Base-by-base conservation (phyloP, 495 filamentous ascomycete species). In the Sordaria brevicollis region DNA sequence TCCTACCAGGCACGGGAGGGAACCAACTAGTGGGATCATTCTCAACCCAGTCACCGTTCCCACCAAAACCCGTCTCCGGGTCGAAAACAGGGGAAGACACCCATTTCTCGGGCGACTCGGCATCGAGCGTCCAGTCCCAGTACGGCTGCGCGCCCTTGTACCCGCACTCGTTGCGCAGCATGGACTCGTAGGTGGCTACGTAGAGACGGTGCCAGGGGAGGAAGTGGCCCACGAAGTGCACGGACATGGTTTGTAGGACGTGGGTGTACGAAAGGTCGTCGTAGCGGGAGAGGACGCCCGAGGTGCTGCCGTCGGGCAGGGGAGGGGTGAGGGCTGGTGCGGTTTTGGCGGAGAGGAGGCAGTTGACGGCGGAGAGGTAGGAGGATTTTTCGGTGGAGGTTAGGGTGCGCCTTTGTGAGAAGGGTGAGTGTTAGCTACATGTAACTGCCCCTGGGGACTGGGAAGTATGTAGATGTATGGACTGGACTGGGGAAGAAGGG, bases 41-140 rank as follows among this genome's bases (percentile, higher is more conserved):
- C 2, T 66, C 67, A 0, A 72, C 39, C 0, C 35, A 37, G n/a
- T 71, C 73, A 0, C 73, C 71, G 69, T 78, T 78, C 1, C 74
- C 79, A 5, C 77, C 77, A 5, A 78, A 80, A 0, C 77, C 79
- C 43, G 75, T 75, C 0, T 73, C 68, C 7, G 76, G 73, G 66
- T 80, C 77, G 54, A 82, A 82, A 3, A 82, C 34, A 1, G 79
- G 78, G 0, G 79, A 79, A 35, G 71, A 70, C 35, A 74, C 74
- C 19, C 75, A 77, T 54, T 73, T 69, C 36, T 39, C 68, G n/a
- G n/a, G n/a, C 38, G 77, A 76, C n/a, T 65, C 65, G 1, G 71
- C 65, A 74, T 82, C 78, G 3, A 79, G 76, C 3, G 78, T 79
- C 80, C 79, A 81, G 72, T 80, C 81, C 81, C 80, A 82, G 71